Conservation (phyloP, 2,329 filamentous ascomycete species). For the Colletotrichum nymphaeae region DNA sequence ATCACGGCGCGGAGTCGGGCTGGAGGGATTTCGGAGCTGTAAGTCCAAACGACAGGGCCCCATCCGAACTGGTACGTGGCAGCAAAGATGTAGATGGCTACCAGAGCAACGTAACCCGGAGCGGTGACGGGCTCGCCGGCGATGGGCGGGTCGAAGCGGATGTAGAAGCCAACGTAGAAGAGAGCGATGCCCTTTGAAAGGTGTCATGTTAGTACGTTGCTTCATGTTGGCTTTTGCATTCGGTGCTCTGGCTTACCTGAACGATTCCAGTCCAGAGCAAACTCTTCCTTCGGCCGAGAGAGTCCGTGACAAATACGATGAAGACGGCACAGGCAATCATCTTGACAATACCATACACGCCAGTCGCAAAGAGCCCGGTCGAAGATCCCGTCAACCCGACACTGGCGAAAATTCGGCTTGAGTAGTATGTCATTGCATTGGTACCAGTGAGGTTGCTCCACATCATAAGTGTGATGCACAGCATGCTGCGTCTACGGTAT, state of each 20-base stretch:
- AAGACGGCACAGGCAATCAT: slow-evolving; percentile 37
- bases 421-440: slow-evolving; percentile 46
- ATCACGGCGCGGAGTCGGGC: slow-evolving; percentile 62
- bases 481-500: slow-evolving; percentile 29
- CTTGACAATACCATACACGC: slow-evolving; percentile 74
- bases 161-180: slow-evolving; percentile 66
- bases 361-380: slow-evolving; percentile 70
- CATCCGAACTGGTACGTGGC: slow-evolving; percentile 52
- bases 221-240: neutral
- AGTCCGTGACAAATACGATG: slow-evolving; percentile 39
- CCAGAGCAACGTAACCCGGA: slow-evolving; percentile 71
- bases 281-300: slow-evolving; percentile 37
- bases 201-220: neutral
- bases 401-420: slow-evolving; percentile 71
- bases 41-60: slow-evolving; percentile 57
- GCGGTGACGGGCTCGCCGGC: slow-evolving; percentile 46
- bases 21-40: slow-evolving; percentile 60
- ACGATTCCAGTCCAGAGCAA: slow-evolving; percentile 41
- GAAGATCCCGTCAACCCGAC: slow-evolving; percentile 70
- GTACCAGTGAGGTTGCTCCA: slow-evolving; percentile 47
- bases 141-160: slow-evolving; percentile 66
- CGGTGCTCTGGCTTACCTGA: neutral
- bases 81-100: slow-evolving; percentile 74
- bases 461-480: slow-evolving; percentile 31
- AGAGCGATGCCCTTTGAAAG: slow-evolving; percentile 34